Evolutionary conservation across 176 grass and related monocot species (phyloP).

Genomic region (Phragmites australis): DNA sequence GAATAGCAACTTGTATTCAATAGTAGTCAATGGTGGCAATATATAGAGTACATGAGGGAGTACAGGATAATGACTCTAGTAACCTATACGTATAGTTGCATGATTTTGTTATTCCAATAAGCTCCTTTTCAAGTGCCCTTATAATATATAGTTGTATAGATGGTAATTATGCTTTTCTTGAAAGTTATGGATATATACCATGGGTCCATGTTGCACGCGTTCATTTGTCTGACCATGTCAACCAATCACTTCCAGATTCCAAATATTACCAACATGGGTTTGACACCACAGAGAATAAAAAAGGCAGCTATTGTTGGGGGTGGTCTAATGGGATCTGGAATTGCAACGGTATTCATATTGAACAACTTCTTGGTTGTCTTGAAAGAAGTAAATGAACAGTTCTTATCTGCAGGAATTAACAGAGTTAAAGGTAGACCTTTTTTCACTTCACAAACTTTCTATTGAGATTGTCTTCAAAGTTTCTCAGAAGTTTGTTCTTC

Average conservation of each 20-base stretch:
- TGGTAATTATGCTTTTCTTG: conserved; percentile 5
- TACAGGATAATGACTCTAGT: no score
- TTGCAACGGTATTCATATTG: conserved; percentile 71
- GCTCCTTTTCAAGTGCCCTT: background rate
- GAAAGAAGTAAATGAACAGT: conserved; percentile 78
- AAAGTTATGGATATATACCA: background rate
- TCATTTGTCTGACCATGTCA: conserved; percentile 29
- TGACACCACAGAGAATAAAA: conserved; percentile 65
- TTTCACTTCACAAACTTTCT: conserved; percentile 11
- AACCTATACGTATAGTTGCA: background rate
- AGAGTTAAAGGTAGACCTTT: conserved; percentile 71
- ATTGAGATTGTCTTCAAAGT: conserved; percentile 7
- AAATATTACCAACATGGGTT: conserved; percentile 61
- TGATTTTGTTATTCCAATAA: conserved; percentile 11
- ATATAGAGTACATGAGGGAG: no score
- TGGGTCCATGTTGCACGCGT: background rate
- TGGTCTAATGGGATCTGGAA: conserved; percentile 85
- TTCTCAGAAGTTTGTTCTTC: conserved; percentile 25
- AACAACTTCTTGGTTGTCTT: conserved; percentile 68
- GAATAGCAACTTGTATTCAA: no score
- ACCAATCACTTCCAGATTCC: conserved; percentile 55
- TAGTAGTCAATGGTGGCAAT: no score
- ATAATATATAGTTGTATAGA: background rate
- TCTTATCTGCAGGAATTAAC: conserved; percentile 57
- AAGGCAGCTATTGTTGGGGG: conserved; percentile 74